Evolutionary conservation across 2,329 filamentous ascomycete species (phyloP), one percentile per base, ranked within the genome.

Genomic region (Nemania serpens): DNA sequence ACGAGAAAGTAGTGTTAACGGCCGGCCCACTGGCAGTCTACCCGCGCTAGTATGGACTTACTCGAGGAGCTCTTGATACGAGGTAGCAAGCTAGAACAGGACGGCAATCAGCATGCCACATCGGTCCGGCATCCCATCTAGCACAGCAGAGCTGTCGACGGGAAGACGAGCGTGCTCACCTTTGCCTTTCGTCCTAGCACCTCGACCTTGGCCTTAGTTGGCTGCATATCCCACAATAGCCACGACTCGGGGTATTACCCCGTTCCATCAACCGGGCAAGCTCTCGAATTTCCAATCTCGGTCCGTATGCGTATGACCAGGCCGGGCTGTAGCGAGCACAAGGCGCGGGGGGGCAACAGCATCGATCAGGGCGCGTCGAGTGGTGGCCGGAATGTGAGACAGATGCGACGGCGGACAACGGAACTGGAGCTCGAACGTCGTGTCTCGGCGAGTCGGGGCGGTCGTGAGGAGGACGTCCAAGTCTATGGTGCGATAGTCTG

Each of bases 61-160:
- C 92, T 96, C 90, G 72, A 99, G 87, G 72, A 99, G 86, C 79
- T 96, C 91, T 81, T 96, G 91, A 81, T 99, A 99, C 69, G 95
- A 98, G 78, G 89, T 91, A 75, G 93, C 92, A 82, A 99, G 93
- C 93, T 97, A 77, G 74, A 63, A 65, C 13, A 37, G 43, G 20
- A 13, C 29, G 17, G 5, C 20, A 11, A 34, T 69, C 51, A 70
- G 68, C 49, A 62, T 13, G 11, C 6, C 5, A 39, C 25, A 17
- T 17, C 4, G 29, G 2, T 48, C 43, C n/a, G 9, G 11, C 22
- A 29, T 11, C 6, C 20, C 22, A 29, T 29, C 3, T 11, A 7
- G 7, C 18, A 29, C 15, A 15, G 22, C 3, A 36, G 18, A 17
- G 46, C 15, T 3, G 13, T 12, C 2, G 7, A 12, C n/a, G n/a